Conservation (phyloP, 1,139 yeast species). For the Tardiomyces digboiensis region DNA sequence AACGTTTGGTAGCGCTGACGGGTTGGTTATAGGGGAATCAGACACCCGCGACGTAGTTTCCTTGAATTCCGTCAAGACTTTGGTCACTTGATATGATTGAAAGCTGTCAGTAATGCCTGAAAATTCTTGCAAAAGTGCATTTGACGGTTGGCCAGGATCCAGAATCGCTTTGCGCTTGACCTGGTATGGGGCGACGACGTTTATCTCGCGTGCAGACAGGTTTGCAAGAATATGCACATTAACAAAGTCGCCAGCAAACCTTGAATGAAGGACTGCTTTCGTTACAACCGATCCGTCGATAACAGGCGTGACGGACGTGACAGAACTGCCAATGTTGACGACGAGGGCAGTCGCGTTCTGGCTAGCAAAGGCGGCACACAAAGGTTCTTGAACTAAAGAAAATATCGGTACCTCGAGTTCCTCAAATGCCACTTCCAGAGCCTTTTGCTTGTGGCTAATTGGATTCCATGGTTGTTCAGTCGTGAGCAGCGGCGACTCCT, state of each 20-base stretch:
- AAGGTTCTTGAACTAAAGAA: conserved; percentile 73
- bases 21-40: conserved; percentile 32
- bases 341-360: conserved; percentile 29
- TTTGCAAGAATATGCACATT: conserved; percentile 27
- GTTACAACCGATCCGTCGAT: conserved; percentile 56
- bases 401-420: conserved; percentile 75
- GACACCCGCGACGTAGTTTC: conserved; percentile 47
- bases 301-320: conserved; percentile 76
- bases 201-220: conserved; percentile 20
- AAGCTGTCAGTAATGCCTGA: conserved; percentile 23
- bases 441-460: conserved; percentile 53
- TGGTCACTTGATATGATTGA: conserved; percentile 26
- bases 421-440: conserved; percentile 72
- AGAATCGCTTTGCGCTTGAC: conserved; percentile 23
- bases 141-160: conserved; percentile 29
- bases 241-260: conserved; percentile 34
- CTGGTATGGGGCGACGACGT: conserved; percentile 22
- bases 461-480: conserved; percentile 89
- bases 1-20: conserved; percentile 8
- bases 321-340: conserved; percentile 26
- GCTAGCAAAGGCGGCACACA: conserved; percentile 58
- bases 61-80: conserved; percentile 49
- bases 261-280: conserved; percentile 26
- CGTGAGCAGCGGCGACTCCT: conserved; percentile 67
- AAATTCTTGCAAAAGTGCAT: conserved; percentile 27